A percentile compares a stretch with the other conserved stretches of the same genome.
phyloP scores from a whole-genome alignment of 495 filamentous ascomycete species.

The Penicillium turbatum region DNA sequence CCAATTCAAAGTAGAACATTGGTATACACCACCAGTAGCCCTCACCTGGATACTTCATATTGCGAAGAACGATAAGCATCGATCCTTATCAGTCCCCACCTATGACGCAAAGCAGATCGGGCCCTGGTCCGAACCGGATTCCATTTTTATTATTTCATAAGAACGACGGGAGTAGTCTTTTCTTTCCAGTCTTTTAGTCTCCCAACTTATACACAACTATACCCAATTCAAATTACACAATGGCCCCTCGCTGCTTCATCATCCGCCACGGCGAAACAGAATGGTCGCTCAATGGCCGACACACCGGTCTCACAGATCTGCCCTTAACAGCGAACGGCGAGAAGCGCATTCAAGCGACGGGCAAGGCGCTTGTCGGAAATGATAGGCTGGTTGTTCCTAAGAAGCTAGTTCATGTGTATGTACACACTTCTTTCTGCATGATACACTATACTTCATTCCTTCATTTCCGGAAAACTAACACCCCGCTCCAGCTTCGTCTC shows the following conservation, averaged over 20 bases:
- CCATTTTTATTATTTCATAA: too few relatives aligned
- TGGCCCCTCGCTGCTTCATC: slow-evolving; percentile 85
- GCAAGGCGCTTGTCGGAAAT: slow-evolving; percentile 74
- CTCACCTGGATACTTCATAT: too few relatives aligned
- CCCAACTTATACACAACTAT: background rate
- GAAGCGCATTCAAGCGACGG: slow-evolving; percentile 75
- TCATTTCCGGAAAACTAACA: background rate
- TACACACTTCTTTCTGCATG: background rate
- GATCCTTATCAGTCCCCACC: too few relatives aligned
- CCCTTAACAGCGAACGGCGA: slow-evolving; percentile 84
- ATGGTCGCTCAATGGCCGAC: slow-evolving; percentile 91
- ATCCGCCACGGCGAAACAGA: slow-evolving; percentile 93
- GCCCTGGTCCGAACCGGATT: background rate
- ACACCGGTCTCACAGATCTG: slow-evolving; percentile 85
- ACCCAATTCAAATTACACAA: slow-evolving; percentile 17
- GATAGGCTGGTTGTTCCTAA: slow-evolving; percentile 82
- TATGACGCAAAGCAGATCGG: slow-evolving; percentile 1
- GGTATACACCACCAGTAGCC: too few relatives aligned
- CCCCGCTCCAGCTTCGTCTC: slow-evolving; percentile 64
- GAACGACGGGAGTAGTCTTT: background rate
- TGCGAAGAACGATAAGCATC: too few relatives aligned
- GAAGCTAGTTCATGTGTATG: slow-evolving; percentile 70
- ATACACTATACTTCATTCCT: background rate
- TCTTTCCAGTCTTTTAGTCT: background rate
- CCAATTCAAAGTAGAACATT: too few relatives aligned